Evolutionary conservation across 192 early-diverging fungal genomes (phyloP).

Genomic region (Rhizoclosmatium globosum): DNA sequence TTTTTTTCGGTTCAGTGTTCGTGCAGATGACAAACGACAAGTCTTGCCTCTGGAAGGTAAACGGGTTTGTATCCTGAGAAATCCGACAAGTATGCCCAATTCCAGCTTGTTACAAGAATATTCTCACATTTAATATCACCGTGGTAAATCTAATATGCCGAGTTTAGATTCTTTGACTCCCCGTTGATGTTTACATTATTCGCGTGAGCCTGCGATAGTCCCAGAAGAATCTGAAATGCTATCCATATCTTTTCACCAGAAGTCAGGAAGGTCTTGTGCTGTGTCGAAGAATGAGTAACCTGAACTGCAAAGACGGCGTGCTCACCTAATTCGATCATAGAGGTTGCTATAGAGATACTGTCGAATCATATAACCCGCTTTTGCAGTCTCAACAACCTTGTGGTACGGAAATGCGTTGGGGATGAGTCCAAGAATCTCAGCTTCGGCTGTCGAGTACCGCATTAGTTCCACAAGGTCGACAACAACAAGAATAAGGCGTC

Average conservation of each 20-base stretch:
- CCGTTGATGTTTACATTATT: conserved; percentile 47
- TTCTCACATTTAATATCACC: conserved; percentile 98
- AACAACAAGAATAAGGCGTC: not conserved
- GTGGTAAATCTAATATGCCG: conserved; percentile 73
- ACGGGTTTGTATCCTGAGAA: conserved; percentile 93
- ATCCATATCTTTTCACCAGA: conserved; percentile 94
- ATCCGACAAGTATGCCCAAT: conserved; percentile 90
- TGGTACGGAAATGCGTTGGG: conserved; percentile 85
- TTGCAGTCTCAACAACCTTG: conserved; percentile 85
- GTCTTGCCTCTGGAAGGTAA: conserved; percentile 82
- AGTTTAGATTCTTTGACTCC: not conserved
- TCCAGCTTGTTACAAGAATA: conserved; percentile 93
- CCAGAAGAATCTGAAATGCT: conserved; percentile 85
- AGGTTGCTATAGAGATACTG: conserved; percentile 91
- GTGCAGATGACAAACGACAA: not conserved
- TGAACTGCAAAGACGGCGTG: not conserved
- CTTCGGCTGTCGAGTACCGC: conserved; percentile 59
- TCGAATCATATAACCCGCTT: conserved; percentile 87
- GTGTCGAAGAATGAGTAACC: not conserved
- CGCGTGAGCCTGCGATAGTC: conserved; percentile 80
- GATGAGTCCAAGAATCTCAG: conserved; percentile 67
- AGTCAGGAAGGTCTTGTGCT: conserved; percentile 92
- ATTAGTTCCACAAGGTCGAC: not conserved
- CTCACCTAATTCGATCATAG: conserved; percentile 92
- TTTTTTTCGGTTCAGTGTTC: not conserved